Base-by-base conservation (phyloP, 2,329 filamentous ascomycete genomes). In the Stagonosporopsis vannaccii region DNA sequence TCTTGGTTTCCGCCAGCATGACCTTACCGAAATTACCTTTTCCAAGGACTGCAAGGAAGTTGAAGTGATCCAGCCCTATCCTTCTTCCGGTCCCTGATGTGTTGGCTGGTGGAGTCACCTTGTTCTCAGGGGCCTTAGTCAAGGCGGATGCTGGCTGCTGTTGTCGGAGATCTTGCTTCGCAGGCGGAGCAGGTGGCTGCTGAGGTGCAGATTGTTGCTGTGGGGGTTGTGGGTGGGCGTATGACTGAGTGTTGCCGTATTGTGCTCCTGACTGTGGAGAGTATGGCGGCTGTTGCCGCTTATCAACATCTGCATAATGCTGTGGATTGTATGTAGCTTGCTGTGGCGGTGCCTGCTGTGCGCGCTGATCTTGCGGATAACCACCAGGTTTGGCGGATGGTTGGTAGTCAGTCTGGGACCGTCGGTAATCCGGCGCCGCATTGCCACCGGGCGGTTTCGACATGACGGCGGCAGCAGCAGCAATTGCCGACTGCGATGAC, bases 11-110 rank as follows among this genome's bases (percentile, higher is more conserved):
- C 2, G 95, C 95, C 76, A 99, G 82, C 95, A 99, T 99, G 79
- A 99, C 95, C 79, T 99, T 99, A 77, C 95, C 95, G 74, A 99
- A 99, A 79, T 99, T 99, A 80, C 95, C 95, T 79, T 99, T 99
- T 73, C 95, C 95, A 63, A 99, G 86, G 50, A 99, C 95, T 62
- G 96, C 94, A 63, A 99, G 84, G 85, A 99, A 99, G 76, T 99
- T 99, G 84, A 99, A 99, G 78, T 99, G 93, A 74, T 99, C 96
- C 41, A 99, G 82, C 17, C 95, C 95, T 73, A 99, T 98, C 49
- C 94, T 87, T 71, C 89, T 86, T 28, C 90, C 90, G 54, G 89
- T 92, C 36, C 91, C 90, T 83, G 60, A 86, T 13, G 78, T 77
- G 56, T 81, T 91, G 20, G 89, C 89, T 42, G 86, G 81, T n/a